Base-by-base conservation (phyloP, 2,329 filamentous ascomycete species). In the Pseudogymnoascus destructans region DNA sequence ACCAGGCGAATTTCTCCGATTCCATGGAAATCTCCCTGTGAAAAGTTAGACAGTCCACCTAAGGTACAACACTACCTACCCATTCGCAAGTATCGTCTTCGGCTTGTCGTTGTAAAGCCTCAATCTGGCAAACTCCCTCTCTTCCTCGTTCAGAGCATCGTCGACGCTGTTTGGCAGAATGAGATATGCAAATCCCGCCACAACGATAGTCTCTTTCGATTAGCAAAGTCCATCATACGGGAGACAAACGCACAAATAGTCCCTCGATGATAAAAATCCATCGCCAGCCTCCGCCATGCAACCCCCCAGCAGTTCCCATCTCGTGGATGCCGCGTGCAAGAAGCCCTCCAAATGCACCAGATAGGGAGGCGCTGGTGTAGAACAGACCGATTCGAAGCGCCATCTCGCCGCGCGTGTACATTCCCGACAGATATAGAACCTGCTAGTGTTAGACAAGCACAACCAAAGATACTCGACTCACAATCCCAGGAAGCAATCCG, bases 401-500 rank as follows among this genome's bases (percentile, higher is more conserved):
- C 63, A 67, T 66, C 55, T 67, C 66, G 13, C 64, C 74, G n/a
- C 79, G 74, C 17, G 74, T 78, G 60, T 82, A 82, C 62, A 86
- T 77, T 5, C 75, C 74, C 0, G 81, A 84, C 10, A 87, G 74
- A 64, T 87, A 87, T 1, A 87, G 71, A 1, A 85, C 76, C 74
- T 78, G 42, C 1, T 13, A 13, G 55, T 6, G 42, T 59, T 36
- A 60, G 64, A 61, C 49, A 15, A 49, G 49, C 54, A 23, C 35
- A 6, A 7, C 40, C 5, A 19, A 32, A 54, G n/a, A 55, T 8
- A 38, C 5, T 11, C n/a, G 6, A 63, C 69, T 57, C 64, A 80
- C 78, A 71, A 87, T 86, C 52, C 83, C 84, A 0, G 84, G 84
- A 2, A 86, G 70, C 33, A 87, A 69, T 0, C 83, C 84, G 36